phyloP scores from a whole-genome alignment of 116 monocot species.

The Thalassia testudinum region DNA sequence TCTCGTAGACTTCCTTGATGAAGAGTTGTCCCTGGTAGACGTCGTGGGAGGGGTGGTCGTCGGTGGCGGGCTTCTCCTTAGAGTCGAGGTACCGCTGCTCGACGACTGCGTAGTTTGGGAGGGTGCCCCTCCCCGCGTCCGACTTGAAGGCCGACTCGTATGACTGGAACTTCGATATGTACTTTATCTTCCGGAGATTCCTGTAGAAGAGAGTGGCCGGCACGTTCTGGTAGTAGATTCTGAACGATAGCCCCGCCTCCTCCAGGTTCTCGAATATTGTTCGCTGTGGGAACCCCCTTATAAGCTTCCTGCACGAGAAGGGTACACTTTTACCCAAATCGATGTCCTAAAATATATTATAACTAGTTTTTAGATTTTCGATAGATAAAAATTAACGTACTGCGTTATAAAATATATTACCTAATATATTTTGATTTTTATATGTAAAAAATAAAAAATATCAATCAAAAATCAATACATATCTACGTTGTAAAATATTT shows the following conservation, averaged over 20 bases:
- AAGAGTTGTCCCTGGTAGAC: constrained; percentile 72
- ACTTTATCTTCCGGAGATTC: constrained; percentile 64
- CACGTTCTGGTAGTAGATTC: constrained; percentile 53
- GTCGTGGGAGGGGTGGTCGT: constrained; percentile 90
- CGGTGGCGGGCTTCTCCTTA: constrained; percentile 44
- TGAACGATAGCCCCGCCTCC: constrained; percentile 42
- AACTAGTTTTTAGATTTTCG: too few species aligned
- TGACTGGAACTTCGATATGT: constrained; percentile 33
- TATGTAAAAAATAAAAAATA: too few species aligned
- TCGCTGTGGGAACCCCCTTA: constrained; percentile 43
- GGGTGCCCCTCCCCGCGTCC: constrained; percentile 28
- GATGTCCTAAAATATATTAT: too few species aligned
- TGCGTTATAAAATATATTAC: too few species aligned
- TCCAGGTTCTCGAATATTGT: constrained; percentile 61
- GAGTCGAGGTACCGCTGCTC: constrained; percentile 75
- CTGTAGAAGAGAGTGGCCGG: constrained; percentile 48
- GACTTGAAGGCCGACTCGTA: constrained; percentile 42
- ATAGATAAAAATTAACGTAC: too few species aligned
- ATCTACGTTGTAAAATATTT: too few species aligned
- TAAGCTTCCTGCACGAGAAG: constrained; percentile 14
- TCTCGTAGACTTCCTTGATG: constrained; percentile 69
- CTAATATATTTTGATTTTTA: too few species aligned
- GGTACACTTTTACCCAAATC: too few species aligned
- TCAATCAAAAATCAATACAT: too few species aligned
- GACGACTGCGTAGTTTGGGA: constrained; percentile 73